Conservation (phyloP, 345 rosid genomes). For the Linum tenue region DNA sequence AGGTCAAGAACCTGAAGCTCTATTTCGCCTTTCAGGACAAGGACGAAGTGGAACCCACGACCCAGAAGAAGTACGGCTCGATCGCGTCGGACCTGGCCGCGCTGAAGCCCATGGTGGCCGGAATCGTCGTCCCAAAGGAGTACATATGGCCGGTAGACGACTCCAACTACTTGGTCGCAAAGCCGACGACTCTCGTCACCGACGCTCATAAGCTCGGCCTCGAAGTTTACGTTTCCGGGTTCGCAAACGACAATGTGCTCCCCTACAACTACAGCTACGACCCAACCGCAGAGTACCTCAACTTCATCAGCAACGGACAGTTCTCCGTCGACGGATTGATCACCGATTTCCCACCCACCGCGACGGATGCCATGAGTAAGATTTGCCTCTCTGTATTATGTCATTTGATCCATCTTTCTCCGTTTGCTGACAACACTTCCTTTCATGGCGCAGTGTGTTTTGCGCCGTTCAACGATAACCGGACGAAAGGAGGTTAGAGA, state of each 20-base stretch:
- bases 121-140: slow-evolving; percentile 62
- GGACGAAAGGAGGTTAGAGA: slow-evolving; percentile 29
- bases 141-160: slow-evolving; percentile 54
- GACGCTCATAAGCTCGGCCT: slow-evolving; percentile 77
- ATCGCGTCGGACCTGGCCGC: slow-evolving; percentile 35
- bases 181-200: slow-evolving; percentile 47
- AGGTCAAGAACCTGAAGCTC: slow-evolving; percentile 39
- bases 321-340: slow-evolving; percentile 72
- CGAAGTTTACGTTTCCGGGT: slow-evolving; percentile 65
- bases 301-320: slow-evolving; percentile 40
- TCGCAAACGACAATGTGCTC: slow-evolving; percentile 47
- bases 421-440: not conserved
- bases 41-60: slow-evolving; percentile 53
- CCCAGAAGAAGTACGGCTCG: slow-evolving; percentile 63
- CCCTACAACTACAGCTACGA: slow-evolving; percentile 63
- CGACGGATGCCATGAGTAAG: slow-evolving; percentile 63
- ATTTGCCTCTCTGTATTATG: not conserved
- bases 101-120: slow-evolving; percentile 59
- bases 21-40: slow-evolving; percentile 50
- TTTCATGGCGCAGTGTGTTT: slow-evolving; percentile 52
- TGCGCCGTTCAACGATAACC: slow-evolving; percentile 23
- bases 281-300: slow-evolving; percentile 58
- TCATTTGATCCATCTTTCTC: not conserved
- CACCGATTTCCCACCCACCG: slow-evolving; percentile 78
- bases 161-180: slow-evolving; percentile 38